Conservation (phyloP, 2,329 filamentous ascomycete genomes). For the Cryphonectria carpinicola region DNA sequence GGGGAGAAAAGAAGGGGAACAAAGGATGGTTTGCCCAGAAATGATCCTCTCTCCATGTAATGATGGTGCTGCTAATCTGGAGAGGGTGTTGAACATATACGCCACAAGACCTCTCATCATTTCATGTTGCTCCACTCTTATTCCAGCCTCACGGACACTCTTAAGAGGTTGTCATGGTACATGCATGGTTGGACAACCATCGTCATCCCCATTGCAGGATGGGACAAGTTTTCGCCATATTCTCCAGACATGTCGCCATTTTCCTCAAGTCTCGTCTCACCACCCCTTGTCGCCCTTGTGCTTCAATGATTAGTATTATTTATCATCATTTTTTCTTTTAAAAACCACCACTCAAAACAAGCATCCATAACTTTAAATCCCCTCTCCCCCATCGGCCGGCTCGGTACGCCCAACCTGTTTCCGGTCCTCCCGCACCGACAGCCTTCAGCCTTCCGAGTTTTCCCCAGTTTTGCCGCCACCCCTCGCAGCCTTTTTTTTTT, state of each 20-base stretch:
- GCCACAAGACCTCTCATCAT: not conserved
- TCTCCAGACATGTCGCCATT: slow-evolving; percentile 9
- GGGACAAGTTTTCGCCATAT: not conserved
- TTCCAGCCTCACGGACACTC: not conserved
- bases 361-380: too few species aligned
- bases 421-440: slow-evolving; percentile 24
- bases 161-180: not conserved
- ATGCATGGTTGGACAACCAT: not conserved
- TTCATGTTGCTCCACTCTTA: not conserved
- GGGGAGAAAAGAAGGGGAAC: not conserved
- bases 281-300: not conserved
- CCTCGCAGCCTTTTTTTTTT: slow-evolving; percentile 8
- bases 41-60: not conserved
- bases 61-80: too few species aligned
- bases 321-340: not conserved
- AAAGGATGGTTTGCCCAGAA: not conserved
- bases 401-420: slow-evolving; percentile 22
- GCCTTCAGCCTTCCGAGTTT: slow-evolving; percentile 15
- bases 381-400: slow-evolving; percentile 18
- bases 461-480: slow-evolving; percentile 21
- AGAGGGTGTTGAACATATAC: not conserved
- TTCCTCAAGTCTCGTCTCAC: not conserved
- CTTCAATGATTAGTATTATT: not conserved
- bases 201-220: not conserved
- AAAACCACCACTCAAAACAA: not conserved